Evolutionary conservation across 2,329 filamentous ascomycete genomes (phyloP).

Genomic region (Pezicula radicicola): DNA sequence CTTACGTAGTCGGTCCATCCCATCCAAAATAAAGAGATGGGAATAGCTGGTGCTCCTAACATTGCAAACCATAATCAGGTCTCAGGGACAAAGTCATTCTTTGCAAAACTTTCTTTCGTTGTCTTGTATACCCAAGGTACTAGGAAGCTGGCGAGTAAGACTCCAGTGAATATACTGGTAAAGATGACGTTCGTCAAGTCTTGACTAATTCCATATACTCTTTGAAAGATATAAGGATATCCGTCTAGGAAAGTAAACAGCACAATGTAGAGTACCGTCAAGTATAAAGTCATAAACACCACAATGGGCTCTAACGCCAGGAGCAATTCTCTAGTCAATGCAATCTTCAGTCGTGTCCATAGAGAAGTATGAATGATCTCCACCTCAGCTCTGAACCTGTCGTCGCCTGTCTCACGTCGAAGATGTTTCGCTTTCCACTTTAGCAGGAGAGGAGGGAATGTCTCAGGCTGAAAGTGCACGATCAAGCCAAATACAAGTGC

Average conservation of each 20-base stretch:
- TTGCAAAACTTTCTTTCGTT: constrained; percentile 5
- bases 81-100: constrained; percentile 28
- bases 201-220: constrained; percentile 35
- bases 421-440: constrained; percentile 24
- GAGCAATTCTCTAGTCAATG: constrained; percentile 1
- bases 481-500: constrained; percentile 14
- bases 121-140: constrained; percentile 23
- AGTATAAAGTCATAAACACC: constrained; percentile 40
- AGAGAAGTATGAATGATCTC: constrained; percentile 16
- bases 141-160: constrained; percentile 27
- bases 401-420: constrained; percentile 22
- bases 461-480: constrained; percentile 25
- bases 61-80: constrained; percentile 39
- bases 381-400: constrained; percentile 19
- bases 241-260: constrained; percentile 48
- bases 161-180: constrained; percentile 35
- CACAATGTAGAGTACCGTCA: constrained; percentile 46
- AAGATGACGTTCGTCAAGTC: constrained; percentile 37
- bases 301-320: constrained; percentile 28
- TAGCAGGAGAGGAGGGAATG: constrained; percentile 25
- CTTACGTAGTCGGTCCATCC: constrained; percentile 37
- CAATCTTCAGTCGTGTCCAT: constrained; percentile 10
- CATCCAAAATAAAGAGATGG: constrained; percentile 41
- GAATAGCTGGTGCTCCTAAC: constrained; percentile 32
- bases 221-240: constrained; percentile 43